Percentiles rank a stretch among this genome's conserved stretches.
These are phyloP conservation scores for Clarireedia monteithiana DNA, from an alignment of 2,329 filamentous ascomycete species.

Conservation along the genomic window DNA sequence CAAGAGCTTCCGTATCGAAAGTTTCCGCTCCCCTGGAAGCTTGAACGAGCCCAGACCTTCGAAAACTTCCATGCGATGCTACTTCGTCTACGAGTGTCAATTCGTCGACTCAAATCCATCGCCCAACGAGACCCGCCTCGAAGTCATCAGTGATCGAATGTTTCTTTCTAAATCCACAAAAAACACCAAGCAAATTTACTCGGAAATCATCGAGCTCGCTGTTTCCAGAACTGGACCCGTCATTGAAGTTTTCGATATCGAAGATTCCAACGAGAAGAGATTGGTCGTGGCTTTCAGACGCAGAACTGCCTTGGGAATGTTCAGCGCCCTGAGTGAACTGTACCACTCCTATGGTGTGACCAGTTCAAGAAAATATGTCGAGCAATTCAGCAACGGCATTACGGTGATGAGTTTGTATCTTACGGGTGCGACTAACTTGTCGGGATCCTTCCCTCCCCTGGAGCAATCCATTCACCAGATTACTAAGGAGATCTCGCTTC, in stretches of 20 bases:
- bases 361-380: constrained; percentile 92
- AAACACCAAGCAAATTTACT: constrained; percentile 94
- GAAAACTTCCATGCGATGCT: constrained; percentile 84
- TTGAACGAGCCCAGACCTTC: constrained; percentile 58
- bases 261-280: constrained; percentile 84
- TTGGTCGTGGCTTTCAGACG: constrained; percentile 92
- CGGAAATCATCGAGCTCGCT: constrained; percentile 82
- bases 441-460: constrained; percentile 63
- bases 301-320: constrained; percentile 83
- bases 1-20: constrained; percentile 84
- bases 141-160: constrained; percentile 84
- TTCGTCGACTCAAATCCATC: constrained; percentile 71
- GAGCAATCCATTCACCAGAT: constrained; percentile 97
- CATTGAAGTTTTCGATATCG: constrained; percentile 96
- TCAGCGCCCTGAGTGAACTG: constrained; percentile 89
- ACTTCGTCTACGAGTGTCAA: constrained; percentile 96
- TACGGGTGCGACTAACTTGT: constrained; percentile 56
- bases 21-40: constrained; percentile 83
- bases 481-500: constrained; percentile 92
- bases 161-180: constrained; percentile 93
- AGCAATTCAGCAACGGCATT: constrained; percentile 98
- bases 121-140: constrained; percentile 76
- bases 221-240: constrained; percentile 84
- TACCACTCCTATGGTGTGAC: constrained; percentile 99
- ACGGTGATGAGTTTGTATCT: constrained; percentile 96